Evolutionary conservation across 1,284 basidiomycete species (phyloP).

Genomic region (Ganoderma sinense): DNA sequence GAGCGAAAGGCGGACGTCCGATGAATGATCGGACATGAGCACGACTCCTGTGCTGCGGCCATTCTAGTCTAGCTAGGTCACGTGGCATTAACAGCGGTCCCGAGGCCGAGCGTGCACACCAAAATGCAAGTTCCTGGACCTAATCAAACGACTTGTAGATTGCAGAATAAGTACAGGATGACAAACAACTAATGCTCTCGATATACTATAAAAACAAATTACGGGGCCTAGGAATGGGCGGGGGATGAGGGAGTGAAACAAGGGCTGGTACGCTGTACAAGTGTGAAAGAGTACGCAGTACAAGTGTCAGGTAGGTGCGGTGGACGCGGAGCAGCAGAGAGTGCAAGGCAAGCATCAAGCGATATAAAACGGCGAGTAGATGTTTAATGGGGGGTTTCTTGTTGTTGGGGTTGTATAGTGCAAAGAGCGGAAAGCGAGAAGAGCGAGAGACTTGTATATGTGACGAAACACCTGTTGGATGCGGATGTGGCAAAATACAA

Average conservation of each 20-base stretch:
- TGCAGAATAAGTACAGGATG: slow-evolving; percentile 72
- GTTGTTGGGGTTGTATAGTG: slow-evolving; percentile 27
- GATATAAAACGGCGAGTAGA: slow-evolving; percentile 40
- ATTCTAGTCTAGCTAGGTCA: background rate
- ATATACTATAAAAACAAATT: slow-evolving; percentile 52
- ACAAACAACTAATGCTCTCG: slow-evolving; percentile 67
- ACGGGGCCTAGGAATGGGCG: slow-evolving; percentile 39
- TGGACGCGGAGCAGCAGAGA: slow-evolving; percentile 11
- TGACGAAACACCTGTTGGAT: slow-evolving; percentile 46
- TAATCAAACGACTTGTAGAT: slow-evolving; percentile 41
- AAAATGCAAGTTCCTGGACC: slow-evolving; percentile 23
- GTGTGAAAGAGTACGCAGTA: slow-evolving; percentile 47
- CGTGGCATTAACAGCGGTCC: background rate
- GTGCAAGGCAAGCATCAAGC: slow-evolving; percentile 33
- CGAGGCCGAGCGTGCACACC: background rate
- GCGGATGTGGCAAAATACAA: slow-evolving; percentile 75
- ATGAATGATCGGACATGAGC: background rate
- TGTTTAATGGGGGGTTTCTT: slow-evolving; percentile 6
- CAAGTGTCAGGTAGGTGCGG: slow-evolving; percentile 35
- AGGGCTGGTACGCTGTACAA: slow-evolving; percentile 46
- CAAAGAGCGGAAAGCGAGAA: slow-evolving; percentile 39
- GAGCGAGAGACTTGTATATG: slow-evolving; percentile 44
- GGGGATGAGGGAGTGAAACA: slow-evolving; percentile 28
- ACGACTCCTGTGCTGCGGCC: background rate
- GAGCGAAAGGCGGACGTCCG: background rate